A percentile compares a stretch with the other conserved stretches of the same genome.
phyloP scores from a whole-genome alignment of 139 green algal species.

The Coelastrella sp. region DNA sequence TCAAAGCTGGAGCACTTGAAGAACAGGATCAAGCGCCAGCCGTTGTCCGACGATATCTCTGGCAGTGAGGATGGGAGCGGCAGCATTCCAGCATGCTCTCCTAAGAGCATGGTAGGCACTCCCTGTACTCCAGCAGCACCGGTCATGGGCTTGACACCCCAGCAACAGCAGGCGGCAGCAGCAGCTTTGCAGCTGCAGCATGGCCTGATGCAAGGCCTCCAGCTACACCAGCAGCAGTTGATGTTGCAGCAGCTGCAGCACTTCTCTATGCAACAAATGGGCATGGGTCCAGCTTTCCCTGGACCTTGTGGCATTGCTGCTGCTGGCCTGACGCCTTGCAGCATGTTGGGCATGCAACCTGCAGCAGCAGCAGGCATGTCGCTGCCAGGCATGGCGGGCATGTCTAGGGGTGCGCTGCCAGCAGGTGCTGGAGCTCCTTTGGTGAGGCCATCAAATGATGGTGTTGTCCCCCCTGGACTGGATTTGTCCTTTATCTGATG shows the following conservation, averaged over 20 bases:
- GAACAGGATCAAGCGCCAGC: constrained; percentile 50
- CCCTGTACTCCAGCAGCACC: neutral
- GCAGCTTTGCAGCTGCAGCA: constrained; percentile 31
- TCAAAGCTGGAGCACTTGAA: constrained; percentile 55
- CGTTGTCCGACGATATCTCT: neutral
- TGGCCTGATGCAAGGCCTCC: constrained; percentile 23
- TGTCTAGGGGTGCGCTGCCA: neutral
- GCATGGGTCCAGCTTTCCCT: constrained; percentile 23
- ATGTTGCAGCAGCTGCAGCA: constrained; percentile 42
- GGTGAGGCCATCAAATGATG: neutral
- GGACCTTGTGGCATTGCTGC: constrained; percentile 5
- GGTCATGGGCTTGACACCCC: neutral
- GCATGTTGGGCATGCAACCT: neutral
- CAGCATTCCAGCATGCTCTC: constrained; percentile 23
- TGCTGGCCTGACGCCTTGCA: constrained; percentile 5
- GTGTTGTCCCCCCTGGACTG: constrained; percentile 41
- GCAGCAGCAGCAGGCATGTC: constrained; percentile 13
- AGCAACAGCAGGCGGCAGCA: constrained; percentile 33
- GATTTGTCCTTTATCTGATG: constrained; percentile 46
- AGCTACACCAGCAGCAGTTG: constrained; percentile 36
- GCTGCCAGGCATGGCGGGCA: neutral
- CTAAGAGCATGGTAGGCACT: constrained; percentile 20
- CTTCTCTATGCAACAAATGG: constrained; percentile 27
- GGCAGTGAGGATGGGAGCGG: constrained; percentile 46
- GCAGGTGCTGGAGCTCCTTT: neutral